Base-by-base conservation (phyloP, 2,329 filamentous ascomycete genomes). In the Xylariaceae sp. region DNA sequence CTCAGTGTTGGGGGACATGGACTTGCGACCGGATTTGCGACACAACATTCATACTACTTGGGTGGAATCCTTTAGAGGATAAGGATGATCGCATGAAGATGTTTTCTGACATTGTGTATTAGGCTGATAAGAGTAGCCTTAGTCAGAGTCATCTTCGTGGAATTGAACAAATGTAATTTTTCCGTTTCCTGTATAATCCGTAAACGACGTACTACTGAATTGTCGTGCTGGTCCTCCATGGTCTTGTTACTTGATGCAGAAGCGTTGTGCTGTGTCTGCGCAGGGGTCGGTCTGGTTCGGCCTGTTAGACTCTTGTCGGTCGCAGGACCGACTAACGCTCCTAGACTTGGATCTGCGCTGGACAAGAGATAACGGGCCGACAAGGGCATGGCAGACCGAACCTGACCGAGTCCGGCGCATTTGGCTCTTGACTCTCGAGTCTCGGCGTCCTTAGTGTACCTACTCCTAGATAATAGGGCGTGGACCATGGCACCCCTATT, bases 1-100 rank as follows among this genome's bases (percentile, higher is more conserved):
- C 42, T 51, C 35, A 51, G 52, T 39, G 34, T 34, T 42, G 56
- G 51, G 39, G 50, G 44, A 18, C 10, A 51, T 58, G 30, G 37
- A 57, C 42, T 58, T 55, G 57, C 34, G 15, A 45, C 30, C 17
- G 2, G 51, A n/a, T 15, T 47, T 45, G 42, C 42, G n/a, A 45
- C 42, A 45, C 13, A n/a, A 45, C 42, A 45, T n/a, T 45, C n/a
- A 13, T 11, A 11, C 37, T 42, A 13, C 37, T 30, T 30, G 23
- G 23, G 23, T 30, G 23, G 23, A 5, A 30, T 30, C 23, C 23
- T 30, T 30, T 30, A 30, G 23, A 30, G 5, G 4, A 30, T 30
- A 30, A 5, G 23, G 23, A 30, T 30, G 23, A 30, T 30, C 4
- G 23, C 23, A 30, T 30, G 23, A 5, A 30, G 23, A 5, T 30